A percentile compares a stretch with the other conserved stretches of the same genome.
phyloP scores from a whole-genome alignment of 805 yeast genomes.

The Ogataea haglerorum region DNA sequence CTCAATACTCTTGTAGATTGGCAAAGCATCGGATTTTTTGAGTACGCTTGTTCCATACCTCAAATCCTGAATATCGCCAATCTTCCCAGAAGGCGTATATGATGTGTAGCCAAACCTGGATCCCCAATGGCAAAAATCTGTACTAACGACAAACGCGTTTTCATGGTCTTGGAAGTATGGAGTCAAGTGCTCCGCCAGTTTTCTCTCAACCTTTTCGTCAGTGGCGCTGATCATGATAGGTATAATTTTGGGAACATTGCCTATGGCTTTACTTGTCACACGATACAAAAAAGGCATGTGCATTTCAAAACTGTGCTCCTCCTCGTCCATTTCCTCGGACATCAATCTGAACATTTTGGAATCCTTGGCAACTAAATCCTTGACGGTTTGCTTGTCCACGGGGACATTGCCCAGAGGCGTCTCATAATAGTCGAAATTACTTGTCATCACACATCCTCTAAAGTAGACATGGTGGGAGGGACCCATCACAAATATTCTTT shows the following conservation, averaged over 20 bases:
- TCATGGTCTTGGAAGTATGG: constrained; percentile 52
- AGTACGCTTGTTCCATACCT: constrained; percentile 9
- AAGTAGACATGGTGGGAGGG: constrained; percentile 92
- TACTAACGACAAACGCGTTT: constrained; percentile 73
- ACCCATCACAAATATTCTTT: constrained; percentile 77
- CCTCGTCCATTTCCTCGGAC: constrained; percentile 61
- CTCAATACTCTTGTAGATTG: constrained; percentile 73
- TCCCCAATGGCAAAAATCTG: constrained; percentile 98
- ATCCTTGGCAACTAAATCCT: constrained; percentile 34
- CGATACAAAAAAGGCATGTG: constrained; percentile 75
- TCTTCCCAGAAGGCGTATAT: constrained; percentile 41
- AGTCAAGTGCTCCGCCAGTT: constrained; percentile 45
- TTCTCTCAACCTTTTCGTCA: constrained; percentile 40
- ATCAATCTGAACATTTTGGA: constrained; percentile 49
- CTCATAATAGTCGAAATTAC: constrained; percentile 52
- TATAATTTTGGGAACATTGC: constrained; percentile 45
- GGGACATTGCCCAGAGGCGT: constrained; percentile 81
- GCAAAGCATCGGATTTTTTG: constrained; percentile 26
- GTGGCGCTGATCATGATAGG: constrained; percentile 80
- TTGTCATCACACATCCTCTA: constrained; percentile 52
- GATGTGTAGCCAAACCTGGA: constrained; percentile 55
- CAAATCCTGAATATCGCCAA: constrained; percentile 14
- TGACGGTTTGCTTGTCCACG: constrained; percentile 53
- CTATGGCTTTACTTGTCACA: constrained; percentile 35
- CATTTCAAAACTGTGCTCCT: constrained; percentile 94